phyloP scores from a whole-genome alignment of 1,284 basidiomycete species.

The Flammula alnicola region DNA sequence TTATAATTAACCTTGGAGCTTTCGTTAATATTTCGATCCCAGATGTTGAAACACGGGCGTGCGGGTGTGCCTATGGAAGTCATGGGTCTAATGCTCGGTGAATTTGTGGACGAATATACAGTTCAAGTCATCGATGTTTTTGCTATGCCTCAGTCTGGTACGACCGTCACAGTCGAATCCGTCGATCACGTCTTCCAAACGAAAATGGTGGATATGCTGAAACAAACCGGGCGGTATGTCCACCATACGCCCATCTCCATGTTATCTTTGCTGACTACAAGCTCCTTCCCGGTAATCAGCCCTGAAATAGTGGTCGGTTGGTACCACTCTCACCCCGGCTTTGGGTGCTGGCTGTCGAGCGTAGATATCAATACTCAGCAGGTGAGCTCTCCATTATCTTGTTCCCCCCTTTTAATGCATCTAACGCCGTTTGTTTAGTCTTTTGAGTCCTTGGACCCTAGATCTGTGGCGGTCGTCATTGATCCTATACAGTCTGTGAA shows the following conservation, averaged over 20 bases:
- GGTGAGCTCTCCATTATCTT: constrained; percentile 46
- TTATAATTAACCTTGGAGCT: neutral
- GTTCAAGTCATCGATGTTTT: constrained; percentile 99
- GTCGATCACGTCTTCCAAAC: constrained; percentile 99
- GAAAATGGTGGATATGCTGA: constrained; percentile 99
- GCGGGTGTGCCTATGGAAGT: constrained; percentile 99
- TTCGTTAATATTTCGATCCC: neutral
- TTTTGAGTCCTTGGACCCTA: constrained; percentile 94
- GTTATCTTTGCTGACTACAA: constrained; percentile 8
- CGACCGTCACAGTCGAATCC: constrained; percentile 97
- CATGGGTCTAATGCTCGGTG: constrained; percentile 99
- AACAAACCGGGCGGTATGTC: constrained; percentile 94
- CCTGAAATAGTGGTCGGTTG: constrained; percentile 99
- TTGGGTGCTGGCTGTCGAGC: constrained; percentile 98
- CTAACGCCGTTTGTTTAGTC: constrained; percentile 59
- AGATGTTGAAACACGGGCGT: constrained; percentile 99
- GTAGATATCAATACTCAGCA: constrained; percentile 99
- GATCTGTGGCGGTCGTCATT: constrained; percentile 97
- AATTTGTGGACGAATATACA: constrained; percentile 99
- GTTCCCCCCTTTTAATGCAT: constrained; percentile 7
- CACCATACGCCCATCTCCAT: constrained; percentile 13
- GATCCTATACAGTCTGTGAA: constrained; percentile 99
- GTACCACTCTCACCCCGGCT: constrained; percentile 99
- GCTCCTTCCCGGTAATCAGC: constrained; percentile 46
- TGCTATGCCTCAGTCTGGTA: constrained; percentile 99